Base-by-base conservation (phyloP, 2,329 filamentous ascomycete genomes). In the Colletotrichum truncatum region DNA sequence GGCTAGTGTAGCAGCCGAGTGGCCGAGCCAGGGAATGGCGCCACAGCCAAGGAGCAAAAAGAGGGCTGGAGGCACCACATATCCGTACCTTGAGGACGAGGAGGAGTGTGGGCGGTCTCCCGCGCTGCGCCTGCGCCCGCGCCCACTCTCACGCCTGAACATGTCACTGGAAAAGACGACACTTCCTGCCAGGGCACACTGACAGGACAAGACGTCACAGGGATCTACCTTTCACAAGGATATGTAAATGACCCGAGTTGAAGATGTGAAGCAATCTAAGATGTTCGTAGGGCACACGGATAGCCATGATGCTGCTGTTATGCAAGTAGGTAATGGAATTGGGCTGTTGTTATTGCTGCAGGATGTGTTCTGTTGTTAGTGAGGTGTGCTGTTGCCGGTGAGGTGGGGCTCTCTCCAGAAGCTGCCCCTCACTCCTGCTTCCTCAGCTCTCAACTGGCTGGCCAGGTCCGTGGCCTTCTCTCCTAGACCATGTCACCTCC, bases 381-480 rank as follows among this genome's bases (percentile, higher is more conserved):
- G n/a, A 26, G 14, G n/a, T 14, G 45, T 49, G 41, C n/a, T 61
- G 57, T 63, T 63, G 63, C 63, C 21, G 57, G 57, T 63, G 49
- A 56, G 57, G 63, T 55, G 63, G 63, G 53, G 63, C 57, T 48
- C 51, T 48, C 51, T 56, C 34, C 28, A 45, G 46, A n/a, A 45
- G 26, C 41, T 66, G 63, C 63, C 63, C 63, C 57, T 66, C 57
- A 61, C 34, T 55, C 41, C 49, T 43, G 63, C 51, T 56, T 66
- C 45, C 58, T 45, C 63, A 55, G 63, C 58, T 65, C 18, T 43
- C 51, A 18, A 48, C 55, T 53, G 55, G 34, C 59, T 57, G 52
- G 34, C 41, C 59, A 48, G 32, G 46, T 34, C 55, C 26, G 55
- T 46, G 28, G 28, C 41, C 38, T 53, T 55, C 39, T 48, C 16